Conservation (phyloP, 2,329 filamentous ascomycete species). For the Coniosporium tulheliwenetii region DNA sequence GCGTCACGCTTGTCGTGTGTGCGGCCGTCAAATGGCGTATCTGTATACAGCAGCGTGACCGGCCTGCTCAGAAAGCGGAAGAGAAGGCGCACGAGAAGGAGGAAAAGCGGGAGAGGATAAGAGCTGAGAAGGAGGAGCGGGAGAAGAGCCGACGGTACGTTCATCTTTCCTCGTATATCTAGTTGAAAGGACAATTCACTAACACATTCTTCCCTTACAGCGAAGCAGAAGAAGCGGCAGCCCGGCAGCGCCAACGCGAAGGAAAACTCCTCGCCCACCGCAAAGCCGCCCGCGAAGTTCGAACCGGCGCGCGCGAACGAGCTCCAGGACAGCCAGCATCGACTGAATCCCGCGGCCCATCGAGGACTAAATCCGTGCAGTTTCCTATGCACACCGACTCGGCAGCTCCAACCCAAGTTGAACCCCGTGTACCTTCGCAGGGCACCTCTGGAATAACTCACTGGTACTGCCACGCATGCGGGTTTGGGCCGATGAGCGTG, state of each 20-base stretch:
- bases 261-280: conserved; percentile 65
- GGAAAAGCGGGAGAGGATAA: conserved; percentile 57
- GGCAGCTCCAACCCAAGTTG: too few species aligned
- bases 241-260: conserved; percentile 62
- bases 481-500: too few species aligned
- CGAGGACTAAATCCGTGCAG: conserved; percentile 11
- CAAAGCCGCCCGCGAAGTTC: conserved; percentile 34
- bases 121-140: conserved; percentile 50
- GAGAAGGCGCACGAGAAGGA: conserved; percentile 69
- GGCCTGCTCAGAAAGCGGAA: conserved; percentile 64
- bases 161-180: conserved; percentile 4
- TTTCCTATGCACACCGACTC: too few species aligned
- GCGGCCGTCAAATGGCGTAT: too few species aligned
- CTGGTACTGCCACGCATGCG: too few species aligned
- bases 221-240: conserved; percentile 46
- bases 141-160: conserved; percentile 44
- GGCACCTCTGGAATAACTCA: too few species aligned
- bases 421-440: too few species aligned
- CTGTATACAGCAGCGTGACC: conserved; percentile 33
- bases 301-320: conserved; percentile 9
- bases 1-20: too few species aligned
- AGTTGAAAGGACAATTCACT: conserved; percentile 9
- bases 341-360: conserved; percentile 36
- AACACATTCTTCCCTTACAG: conserved; percentile 23
- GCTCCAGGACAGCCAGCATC: conserved; percentile 34